phyloP scores from a whole-genome alignment of 2,329 filamentous ascomycete genomes.

The Ceratocystis eucalypticola region DNA sequence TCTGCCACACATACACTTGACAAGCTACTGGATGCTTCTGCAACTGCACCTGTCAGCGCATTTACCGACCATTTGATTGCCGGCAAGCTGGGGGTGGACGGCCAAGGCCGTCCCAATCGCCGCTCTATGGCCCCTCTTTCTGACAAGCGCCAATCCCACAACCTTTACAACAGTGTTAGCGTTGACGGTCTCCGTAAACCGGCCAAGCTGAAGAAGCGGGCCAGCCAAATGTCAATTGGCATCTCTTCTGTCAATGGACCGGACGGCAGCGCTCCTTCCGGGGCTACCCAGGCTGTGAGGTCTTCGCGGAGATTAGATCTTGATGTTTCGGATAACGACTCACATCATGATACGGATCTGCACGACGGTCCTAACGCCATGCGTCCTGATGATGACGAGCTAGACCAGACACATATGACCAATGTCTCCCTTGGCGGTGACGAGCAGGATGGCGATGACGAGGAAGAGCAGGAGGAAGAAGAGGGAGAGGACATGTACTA shows the following conservation, averaged over 20 bases:
- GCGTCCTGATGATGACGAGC: conserved; percentile 10
- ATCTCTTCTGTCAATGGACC: neutral
- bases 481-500: conserved; percentile 41
- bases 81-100: conserved; percentile 58
- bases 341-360: conserved; percentile 18
- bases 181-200: conserved; percentile 16
- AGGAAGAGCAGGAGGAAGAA: conserved; percentile 33
- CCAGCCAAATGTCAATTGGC: conserved; percentile 16
- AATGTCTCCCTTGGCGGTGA: conserved; percentile 22
- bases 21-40: conserved; percentile 80
- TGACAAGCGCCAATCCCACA: conserved; percentile 31
- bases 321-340: conserved; percentile 12
- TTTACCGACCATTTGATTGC: conserved; percentile 83
- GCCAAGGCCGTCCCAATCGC: conserved; percentile 47
- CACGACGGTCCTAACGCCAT: neutral
- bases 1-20: conserved; percentile 84
- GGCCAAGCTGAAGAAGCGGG: conserved; percentile 13
- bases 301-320: conserved; percentile 14
- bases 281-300: conserved; percentile 3
- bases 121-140: conserved; percentile 24
- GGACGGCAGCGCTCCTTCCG: neutral
- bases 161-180: conserved; percentile 8
- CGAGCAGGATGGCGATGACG: conserved; percentile 23
- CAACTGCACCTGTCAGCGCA: conserved; percentile 72
- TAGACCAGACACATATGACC: conserved; percentile 7